Percentiles rank a stretch among this genome's conserved stretches.
phyloP scores from a whole-genome alignment of 805 yeast genomes.

The Myxozyma neotropica region DNA sequence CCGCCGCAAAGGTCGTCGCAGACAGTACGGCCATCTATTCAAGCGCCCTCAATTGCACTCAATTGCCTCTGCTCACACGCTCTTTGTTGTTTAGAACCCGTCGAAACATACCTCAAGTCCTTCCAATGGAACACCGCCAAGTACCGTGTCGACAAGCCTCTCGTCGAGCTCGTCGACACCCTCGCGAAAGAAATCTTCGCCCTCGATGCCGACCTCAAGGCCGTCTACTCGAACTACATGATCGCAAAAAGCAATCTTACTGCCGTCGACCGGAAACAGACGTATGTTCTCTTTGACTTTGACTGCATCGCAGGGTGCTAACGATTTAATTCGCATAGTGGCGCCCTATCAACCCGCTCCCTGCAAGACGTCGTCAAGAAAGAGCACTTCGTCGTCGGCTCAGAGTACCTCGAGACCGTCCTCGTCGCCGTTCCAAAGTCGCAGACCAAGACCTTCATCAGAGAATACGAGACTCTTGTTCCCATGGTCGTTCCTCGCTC shows the following conservation, averaged over 20 bases:
- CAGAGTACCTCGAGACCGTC: constrained; percentile 85
- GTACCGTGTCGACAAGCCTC: constrained; percentile 80
- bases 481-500: constrained; percentile 90
- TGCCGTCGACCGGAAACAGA: constrained; percentile 89
- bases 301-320: too few species aligned
- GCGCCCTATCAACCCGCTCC: constrained; percentile 88
- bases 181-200: constrained; percentile 78
- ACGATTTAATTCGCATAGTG: too few species aligned
- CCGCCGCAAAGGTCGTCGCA: constrained; percentile 55
- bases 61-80: neutral
- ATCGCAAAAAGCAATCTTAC: constrained; percentile 79
- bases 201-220: constrained; percentile 81
- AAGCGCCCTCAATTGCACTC: neutral
- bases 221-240: constrained; percentile 72
- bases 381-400: constrained; percentile 77
- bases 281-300: constrained; percentile 41
- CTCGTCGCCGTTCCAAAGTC: constrained; percentile 83
- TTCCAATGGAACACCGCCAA: constrained; percentile 89
- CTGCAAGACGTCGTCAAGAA: constrained; percentile 85
- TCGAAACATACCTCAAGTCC: constrained; percentile 65
- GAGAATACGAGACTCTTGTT: constrained; percentile 72
- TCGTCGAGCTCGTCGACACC: constrained; percentile 69
- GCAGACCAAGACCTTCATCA: constrained; percentile 55
- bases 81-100: constrained; percentile 42
- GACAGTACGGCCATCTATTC: constrained; percentile 41